Conservation (phyloP, 140 eudicot species). For the Artemisia princeps region DNA sequence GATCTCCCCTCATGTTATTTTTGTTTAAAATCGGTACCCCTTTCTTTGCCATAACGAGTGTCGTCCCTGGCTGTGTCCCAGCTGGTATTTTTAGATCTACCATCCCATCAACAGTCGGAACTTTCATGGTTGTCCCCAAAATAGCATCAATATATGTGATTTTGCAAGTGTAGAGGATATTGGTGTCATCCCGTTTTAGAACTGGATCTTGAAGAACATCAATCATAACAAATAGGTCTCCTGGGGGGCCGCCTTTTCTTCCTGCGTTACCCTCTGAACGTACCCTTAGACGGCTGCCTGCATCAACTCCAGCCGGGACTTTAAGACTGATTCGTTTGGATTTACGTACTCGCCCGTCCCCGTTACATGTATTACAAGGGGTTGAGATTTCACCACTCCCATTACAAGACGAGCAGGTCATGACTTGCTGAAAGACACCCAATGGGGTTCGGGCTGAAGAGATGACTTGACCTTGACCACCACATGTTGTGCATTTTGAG, state of each 20-base stretch:
- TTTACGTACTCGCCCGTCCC: conserved; percentile 80
- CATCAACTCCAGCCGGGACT: conserved; percentile 93
- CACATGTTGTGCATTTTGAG: conserved; percentile 60
- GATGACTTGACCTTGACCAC: conserved; percentile 88
- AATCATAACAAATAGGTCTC: conserved; percentile 63
- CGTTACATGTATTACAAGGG: conserved; percentile 65
- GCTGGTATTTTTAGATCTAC: conserved; percentile 75
- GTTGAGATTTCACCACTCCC: conserved; percentile 70
- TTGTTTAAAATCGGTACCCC: conserved; percentile 72
- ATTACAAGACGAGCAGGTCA: conserved; percentile 74
- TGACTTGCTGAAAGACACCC: conserved; percentile 83
- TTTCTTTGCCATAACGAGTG: conserved; percentile 72
- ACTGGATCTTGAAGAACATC: conserved; percentile 76
- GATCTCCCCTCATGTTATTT: conserved; percentile 78
- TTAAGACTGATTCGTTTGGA: conserved; percentile 71
- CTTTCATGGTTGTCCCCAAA: conserved; percentile 64
- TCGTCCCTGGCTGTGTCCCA: conserved; percentile 84
- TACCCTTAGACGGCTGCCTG: conserved; percentile 74
- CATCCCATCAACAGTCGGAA: conserved; percentile 84
- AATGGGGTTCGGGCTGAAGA: conserved; percentile 76
- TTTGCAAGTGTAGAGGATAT: conserved; percentile 76
- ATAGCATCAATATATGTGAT: conserved; percentile 79
- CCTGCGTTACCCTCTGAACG: conserved; percentile 83
- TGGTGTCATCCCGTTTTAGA: conserved; percentile 69
- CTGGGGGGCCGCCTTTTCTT: conserved; percentile 80